Percentiles rank a stretch among this genome's conserved stretches.
Evolutionary conservation across 192 early-diverging fungal species (phyloP).

Genomic region (Coemansia aciculifera): DNA sequence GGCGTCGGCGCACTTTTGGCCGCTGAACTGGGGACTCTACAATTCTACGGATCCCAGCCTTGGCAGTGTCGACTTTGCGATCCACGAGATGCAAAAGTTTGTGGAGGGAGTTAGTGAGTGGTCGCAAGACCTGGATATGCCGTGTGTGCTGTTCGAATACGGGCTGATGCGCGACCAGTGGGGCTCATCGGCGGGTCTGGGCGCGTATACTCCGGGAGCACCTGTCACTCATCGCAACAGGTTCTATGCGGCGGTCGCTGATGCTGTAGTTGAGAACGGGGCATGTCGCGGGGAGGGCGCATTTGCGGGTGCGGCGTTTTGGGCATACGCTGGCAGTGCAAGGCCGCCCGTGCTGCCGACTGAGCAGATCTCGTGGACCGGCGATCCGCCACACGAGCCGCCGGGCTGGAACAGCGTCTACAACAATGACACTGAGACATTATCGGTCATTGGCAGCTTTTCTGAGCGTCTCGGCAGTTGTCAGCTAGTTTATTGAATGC

Average conservation of each 20-base stretch:
- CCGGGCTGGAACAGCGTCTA: slow-evolving; percentile 70
- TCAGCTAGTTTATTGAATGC: neutral
- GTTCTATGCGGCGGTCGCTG: slow-evolving; percentile 56
- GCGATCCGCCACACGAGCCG: slow-evolving; percentile 62
- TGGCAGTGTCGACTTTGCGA: slow-evolving; percentile 37
- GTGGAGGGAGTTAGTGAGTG: slow-evolving; percentile 52
- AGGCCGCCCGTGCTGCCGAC: slow-evolving; percentile 45
- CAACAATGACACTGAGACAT: slow-evolving; percentile 51
- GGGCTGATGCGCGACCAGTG: slow-evolving; percentile 57
- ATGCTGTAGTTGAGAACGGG: slow-evolving; percentile 24
- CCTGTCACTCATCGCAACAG: slow-evolving; percentile 56
- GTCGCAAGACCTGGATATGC: slow-evolving; percentile 55
- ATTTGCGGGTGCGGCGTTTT: slow-evolving; percentile 60
- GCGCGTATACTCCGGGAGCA: slow-evolving; percentile 51
- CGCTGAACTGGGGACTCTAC: slow-evolving; percentile 62
- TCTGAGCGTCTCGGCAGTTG: neutral
- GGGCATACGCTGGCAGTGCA: slow-evolving; percentile 63
- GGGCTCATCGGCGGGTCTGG: slow-evolving; percentile 23
- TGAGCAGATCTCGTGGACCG: slow-evolving; percentile 47
- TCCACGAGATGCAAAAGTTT: slow-evolving; percentile 46
- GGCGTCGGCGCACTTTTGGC: slow-evolving; percentile 59
- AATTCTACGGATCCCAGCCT: slow-evolving; percentile 50
- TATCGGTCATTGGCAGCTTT: slow-evolving; percentile 20
- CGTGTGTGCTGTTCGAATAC: slow-evolving; percentile 61
- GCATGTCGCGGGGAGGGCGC: slow-evolving; percentile 18